A percentile compares a stretch with the other conserved stretches of the same genome.
These are phyloP conservation scores for Suillus sp. DNA, from an alignment of 768 basidiomycete genomes.

Conservation along the genomic window DNA sequence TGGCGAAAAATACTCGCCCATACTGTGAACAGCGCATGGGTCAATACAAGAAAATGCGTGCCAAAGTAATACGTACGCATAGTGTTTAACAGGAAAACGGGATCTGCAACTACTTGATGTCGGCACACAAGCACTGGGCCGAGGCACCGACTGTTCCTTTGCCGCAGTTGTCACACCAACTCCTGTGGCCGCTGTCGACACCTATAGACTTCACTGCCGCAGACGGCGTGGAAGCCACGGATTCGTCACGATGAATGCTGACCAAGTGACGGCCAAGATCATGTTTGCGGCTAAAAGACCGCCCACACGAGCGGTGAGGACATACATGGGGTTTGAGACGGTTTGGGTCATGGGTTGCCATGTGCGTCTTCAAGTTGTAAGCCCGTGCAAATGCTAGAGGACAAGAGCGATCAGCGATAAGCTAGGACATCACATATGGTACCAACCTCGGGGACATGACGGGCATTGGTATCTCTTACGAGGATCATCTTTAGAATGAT, in stretches of 20 bases:
- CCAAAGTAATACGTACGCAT: constrained; percentile 29
- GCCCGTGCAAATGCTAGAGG: constrained; percentile 83
- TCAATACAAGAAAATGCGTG: neutral
- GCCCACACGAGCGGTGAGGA: constrained; percentile 80
- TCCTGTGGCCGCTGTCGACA: constrained; percentile 60
- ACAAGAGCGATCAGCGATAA: constrained; percentile 13
- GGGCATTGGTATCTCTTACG: constrained; percentile 81
- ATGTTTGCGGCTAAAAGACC: constrained; percentile 93
- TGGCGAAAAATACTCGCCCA: constrained; percentile 38
- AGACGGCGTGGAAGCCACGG: constrained; percentile 44
- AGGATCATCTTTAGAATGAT: constrained; percentile 57
- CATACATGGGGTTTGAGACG: constrained; percentile 88
- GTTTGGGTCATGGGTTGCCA: constrained; percentile 93
- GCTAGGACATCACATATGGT: neutral
- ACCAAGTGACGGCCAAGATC: constrained; percentile 89
- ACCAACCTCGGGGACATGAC: constrained; percentile 69
- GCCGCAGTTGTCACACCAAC: constrained; percentile 77
- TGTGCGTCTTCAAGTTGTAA: constrained; percentile 94
- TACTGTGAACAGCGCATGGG: constrained; percentile 23
- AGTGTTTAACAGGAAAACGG: constrained; percentile 19
- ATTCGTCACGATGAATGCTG: constrained; percentile 79
- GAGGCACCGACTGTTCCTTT: constrained; percentile 62
- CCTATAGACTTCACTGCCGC: constrained; percentile 56
- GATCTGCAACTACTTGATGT: constrained; percentile 54
- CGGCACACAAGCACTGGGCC: constrained; percentile 60